Base-by-base conservation (phyloP, 306 rosid species). In the Pachyrhizus erosus region DNA sequence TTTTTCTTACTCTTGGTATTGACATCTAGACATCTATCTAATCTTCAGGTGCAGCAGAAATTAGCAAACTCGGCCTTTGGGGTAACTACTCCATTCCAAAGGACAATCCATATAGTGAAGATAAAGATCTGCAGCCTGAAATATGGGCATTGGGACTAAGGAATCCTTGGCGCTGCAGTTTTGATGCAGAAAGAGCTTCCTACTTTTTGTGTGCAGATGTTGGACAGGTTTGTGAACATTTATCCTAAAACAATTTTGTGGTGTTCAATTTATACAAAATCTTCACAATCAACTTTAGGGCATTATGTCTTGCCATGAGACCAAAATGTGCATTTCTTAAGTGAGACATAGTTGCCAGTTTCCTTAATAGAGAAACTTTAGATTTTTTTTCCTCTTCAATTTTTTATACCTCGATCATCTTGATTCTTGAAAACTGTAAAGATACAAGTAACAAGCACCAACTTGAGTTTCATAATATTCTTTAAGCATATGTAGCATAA, bases 111-210 rank as follows among this genome's bases (percentile, higher is more conserved):
- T 91, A 60, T 81, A 80, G 62, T 0, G 94, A 88, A 87, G 97
- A 91, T 86, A 67, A 79, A 65, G 91, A 82, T 69, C 51, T 87
- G 82, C 89, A 82, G 85, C 91, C 97, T 0, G 99, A 96, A 85
- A 92, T 96, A 83, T 96, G 97, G 97, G 97, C 99, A 70, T 49
- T 85, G 26, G 98, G 98, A 79, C 26, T 96, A 29, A 89, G 97
- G 87, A 96, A 96, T 90, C 98, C 99, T 64, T 96, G 99, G 99
- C 93, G 99, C 48, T 96, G 99, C 86, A 93, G 99, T 85, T 96
- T 96, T 17, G 99, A 96, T 86, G 79, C 97, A 17, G 91, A 89
- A 85, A 90, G 84, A 42, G 87, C 98, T 89, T 90, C 97, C 75
- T 93, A 96, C 91, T 96, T 96, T 66, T 71, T 91, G 24, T 96